Base-by-base conservation (phyloP, 331 rosid species). In the Rosa hybrid region DNA sequence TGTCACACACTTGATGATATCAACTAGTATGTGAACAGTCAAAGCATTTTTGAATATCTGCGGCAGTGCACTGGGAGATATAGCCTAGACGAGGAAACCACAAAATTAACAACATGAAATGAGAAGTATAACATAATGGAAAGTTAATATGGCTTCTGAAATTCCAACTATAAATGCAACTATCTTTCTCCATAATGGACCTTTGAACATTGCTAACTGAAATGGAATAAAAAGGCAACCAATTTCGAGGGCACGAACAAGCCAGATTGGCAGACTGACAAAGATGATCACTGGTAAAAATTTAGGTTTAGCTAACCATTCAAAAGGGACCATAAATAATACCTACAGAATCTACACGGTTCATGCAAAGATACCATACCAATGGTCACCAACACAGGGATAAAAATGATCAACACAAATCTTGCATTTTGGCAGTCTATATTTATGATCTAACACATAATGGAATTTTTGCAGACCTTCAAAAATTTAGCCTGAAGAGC, bases 11-110 rank as follows among this genome's bases (percentile, higher is more conserved):
- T 90, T 93, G 81, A 96, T 83, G 67, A 93, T 92, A 86, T 91
- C 98, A 45, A 88, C 63, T 42, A 96, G 88, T 56, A 93, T 48
- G 78, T 88, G 81, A 84, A 92, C 89, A 54, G 94, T 89, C 83
- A 93, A 81, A 45, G 98, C 91, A 88, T 89, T 92, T 83, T 89
- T 96, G 83, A 93, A 96, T 87, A 96, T 87, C 82, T 90, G 90
- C 0, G 94, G 94, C 69, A 96, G 83, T 21, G 83, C 85, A 44
- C 71, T 78, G 71, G 97, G 95, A 75, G 97, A 84, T 72, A 87
- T 71, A 68, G 92, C 86, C 99, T 96, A 84, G 3, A 64, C 44
- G 71, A 20, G 20, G 57, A 80, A 68, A 62, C 79, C 63, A 74
- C 25, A 56, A 56, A 83, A 80, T 27, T 74, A 34, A 38, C 17